Base-by-base conservation (phyloP, 345 rosid species). In the Carallia brachiata region DNA sequence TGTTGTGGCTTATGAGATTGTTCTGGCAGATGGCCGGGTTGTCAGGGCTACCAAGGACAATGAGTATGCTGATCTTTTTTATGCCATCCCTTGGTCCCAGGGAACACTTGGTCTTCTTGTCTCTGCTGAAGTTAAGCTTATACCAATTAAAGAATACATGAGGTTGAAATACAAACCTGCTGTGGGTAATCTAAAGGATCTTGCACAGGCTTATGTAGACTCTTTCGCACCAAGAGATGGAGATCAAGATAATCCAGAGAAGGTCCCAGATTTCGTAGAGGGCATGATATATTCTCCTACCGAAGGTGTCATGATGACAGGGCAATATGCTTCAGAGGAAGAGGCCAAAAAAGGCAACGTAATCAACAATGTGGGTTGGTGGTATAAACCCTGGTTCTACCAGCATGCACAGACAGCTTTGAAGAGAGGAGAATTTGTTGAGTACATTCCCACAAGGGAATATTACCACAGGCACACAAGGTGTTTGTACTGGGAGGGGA, bases 301-400 rank as follows among this genome's bases (percentile, higher is more conserved):
- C 0, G 91, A 89, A 83, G 98, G 89, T 39, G 99, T 96, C 60
- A 84, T 94, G 87, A 96, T 96, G 98, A 87, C 88, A 0, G 99
- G 99, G 23, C 87, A 70, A 57, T 96, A 96, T 73, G 99, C 98
- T 36, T 90, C 98, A 0, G 88, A 87, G 79, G 87, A 88, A 74
- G 98, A 92, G 70, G 99, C 99, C 18, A 89, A 75, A 85, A 92
- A 88, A 77, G 99, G 99, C 7, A 96, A 89, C 70, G 81, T 79
- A 66, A 92, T 89, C 69, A 96, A 96, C 84, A 78, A 65, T 16
- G 92, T 92, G 7, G 95, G 98, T 67, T 96, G 99, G 99, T 96
- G 99, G 99, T 96, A 75, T 82, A 96, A 96, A 70, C 87, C 97
- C 31, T 96, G 99, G 99, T 96, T 96, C 84, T 96, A 96, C 80